phyloP scores from a whole-genome alignment of 306 rosid species.

The Castanea sativa region DNA sequence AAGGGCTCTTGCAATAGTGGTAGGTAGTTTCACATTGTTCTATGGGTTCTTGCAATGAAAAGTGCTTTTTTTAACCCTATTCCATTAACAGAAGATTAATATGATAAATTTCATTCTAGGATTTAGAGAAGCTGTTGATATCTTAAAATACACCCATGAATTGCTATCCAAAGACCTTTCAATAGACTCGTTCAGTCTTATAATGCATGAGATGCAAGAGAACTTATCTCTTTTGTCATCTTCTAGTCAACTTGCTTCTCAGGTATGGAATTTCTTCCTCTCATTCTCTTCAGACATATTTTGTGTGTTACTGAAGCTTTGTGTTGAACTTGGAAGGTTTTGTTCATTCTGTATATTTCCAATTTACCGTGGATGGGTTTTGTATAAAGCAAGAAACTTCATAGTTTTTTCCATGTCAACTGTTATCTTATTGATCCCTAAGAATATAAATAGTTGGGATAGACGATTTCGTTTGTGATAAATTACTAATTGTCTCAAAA shows the following conservation, averaged over 20 bases:
- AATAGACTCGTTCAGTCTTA: conserved; percentile 71
- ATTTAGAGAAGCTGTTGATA: conserved; percentile 79
- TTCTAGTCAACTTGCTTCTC: conserved; percentile 92
- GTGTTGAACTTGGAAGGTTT: no score
- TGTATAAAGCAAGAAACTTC: no score
- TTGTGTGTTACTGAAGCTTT: neutral
- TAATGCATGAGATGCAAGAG: conserved; percentile 98
- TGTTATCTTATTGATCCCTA: no score
- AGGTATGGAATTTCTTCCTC: conserved; percentile 48
- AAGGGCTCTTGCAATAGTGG: conserved; percentile 56
- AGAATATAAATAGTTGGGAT: no score
- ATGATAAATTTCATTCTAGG: conserved; percentile 51
- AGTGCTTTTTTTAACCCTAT: conserved; percentile 7
- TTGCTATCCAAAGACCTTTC: conserved; percentile 77
- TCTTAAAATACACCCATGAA: conserved; percentile 78
- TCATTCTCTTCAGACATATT: neutral
- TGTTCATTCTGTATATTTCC: no score
- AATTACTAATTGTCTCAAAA: no score
- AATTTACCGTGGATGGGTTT: no score
- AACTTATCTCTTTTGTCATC: conserved; percentile 89
- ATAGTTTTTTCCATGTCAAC: no score
- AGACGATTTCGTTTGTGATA: no score
- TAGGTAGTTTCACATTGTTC: conserved; percentile 42
- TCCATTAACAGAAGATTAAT: conserved; percentile 18
- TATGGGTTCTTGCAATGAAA: conserved; percentile 17